Evolutionary conservation across 768 basidiomycete genomes (phyloP), one percentile per base, ranked within the genome.

Genomic region (Lactarius evosmus): DNA sequence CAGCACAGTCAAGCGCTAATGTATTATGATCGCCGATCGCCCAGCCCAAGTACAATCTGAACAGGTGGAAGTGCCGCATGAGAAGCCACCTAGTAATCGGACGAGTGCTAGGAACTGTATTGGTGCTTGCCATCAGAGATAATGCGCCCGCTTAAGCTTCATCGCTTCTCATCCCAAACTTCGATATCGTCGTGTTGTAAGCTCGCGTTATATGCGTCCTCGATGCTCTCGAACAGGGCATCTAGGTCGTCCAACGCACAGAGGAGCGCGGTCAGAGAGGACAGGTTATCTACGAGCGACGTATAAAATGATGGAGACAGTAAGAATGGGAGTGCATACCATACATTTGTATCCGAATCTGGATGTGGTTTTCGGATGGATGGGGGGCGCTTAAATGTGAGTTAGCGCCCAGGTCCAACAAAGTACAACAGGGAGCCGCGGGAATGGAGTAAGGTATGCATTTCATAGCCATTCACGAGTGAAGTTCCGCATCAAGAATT

Each of bases 271-370:
- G 85, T 82, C 17, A 95, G 76, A 0, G 96, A 93, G 4, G 95
- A 96, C n/a, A 91, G 79, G 40, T 86, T 82, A 72, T 98, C 96
- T 97, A 71, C 25, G 44, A 44, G 53, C 2, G 12, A 30, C 17
- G 36, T 34, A 33, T 40, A 36, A 16, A 51, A 2, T n/a, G 33
- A 25, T 12, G 33, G 50, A 38, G 46, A 9, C 30, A 14, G 27
- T 60, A 52, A 40, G 32, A 29, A 32, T 19, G 63, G 5, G 19
- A 29, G 25, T n/a, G 4, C 94, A 66, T 70, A 98, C 95, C 95
- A 69, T 98, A 97, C 96, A 98, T 98, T 83, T 98, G 96, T 65
- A 98, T 93, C n/a, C 97, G 91, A 30, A 98, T 78, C 71, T 98
- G 92, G 70, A 99, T 97, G 70, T 90, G 87, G 69, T 93, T 91